phyloP scores from a whole-genome alignment of 495 filamentous ascomycete species.

The Sordaria brevicollis region DNA sequence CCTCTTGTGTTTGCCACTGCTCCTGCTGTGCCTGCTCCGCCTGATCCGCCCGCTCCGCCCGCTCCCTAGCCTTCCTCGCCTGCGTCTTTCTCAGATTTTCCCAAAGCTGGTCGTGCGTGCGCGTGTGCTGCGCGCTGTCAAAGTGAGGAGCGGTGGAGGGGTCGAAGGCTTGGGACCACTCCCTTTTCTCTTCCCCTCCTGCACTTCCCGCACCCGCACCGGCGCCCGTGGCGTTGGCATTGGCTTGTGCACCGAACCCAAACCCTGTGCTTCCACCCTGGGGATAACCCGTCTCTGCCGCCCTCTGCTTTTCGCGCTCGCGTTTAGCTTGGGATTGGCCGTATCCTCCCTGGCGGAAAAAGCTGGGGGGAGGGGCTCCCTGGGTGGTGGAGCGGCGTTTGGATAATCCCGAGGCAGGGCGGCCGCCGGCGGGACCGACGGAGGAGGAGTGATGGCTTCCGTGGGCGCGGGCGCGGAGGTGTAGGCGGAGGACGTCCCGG shows the following conservation, averaged over 20 bases:
- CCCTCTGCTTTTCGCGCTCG: slow-evolving; percentile 32
- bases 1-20: slow-evolving; percentile 1
- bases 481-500: slow-evolving; percentile 44
- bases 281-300: neutral
- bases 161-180: neutral
- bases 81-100: neutral
- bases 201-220: slow-evolving; percentile 19
- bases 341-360: slow-evolving; percentile 73
- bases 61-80: neutral
- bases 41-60: slow-evolving; percentile 32
- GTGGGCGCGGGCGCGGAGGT: slow-evolving; percentile 19
- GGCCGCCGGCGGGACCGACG: slow-evolving; percentile 47
- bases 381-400: slow-evolving; percentile 65
- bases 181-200: slow-evolving; percentile 34
- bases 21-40: slow-evolving; percentile 20
- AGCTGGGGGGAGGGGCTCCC: slow-evolving; percentile 78
- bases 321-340: slow-evolving; percentile 42
- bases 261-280: neutral
- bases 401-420: slow-evolving; percentile 71
- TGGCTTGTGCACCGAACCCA: neutral
- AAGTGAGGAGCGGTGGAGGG: slow-evolving; percentile 50
- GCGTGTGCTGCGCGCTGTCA: slow-evolving; percentile 51
- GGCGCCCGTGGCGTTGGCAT: neutral
- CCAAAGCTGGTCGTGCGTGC: slow-evolving; percentile 20
- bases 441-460: slow-evolving; percentile 40